These are phyloP conservation scores for Plasmodium inui DNA, from an alignment of 169 alveolate species.

Conservation along the genomic window DNA sequence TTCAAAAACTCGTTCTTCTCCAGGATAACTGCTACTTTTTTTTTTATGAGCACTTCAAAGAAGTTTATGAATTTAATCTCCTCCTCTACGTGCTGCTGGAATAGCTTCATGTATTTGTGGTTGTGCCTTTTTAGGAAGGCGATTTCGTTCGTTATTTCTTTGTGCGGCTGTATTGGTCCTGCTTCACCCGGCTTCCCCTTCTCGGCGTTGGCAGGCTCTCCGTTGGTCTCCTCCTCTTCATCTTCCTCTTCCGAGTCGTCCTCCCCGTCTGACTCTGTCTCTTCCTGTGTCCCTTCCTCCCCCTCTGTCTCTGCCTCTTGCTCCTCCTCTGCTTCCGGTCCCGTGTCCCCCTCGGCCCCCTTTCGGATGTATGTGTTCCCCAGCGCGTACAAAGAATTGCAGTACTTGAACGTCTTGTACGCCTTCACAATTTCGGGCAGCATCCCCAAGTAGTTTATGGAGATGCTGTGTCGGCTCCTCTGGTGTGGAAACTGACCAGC, in stretches of 20 bases:
- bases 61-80: constrained; percentile 57
- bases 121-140: constrained; percentile 26
- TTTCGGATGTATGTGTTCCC: constrained; percentile 22
- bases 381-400: constrained; percentile 30
- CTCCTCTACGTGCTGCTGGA: constrained; percentile 37
- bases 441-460: constrained; percentile 30
- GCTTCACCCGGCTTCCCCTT: neutral
- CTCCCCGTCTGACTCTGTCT: neutral
- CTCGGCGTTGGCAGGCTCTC: neutral
- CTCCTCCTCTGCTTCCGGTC: neutral
- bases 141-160: constrained; percentile 15
- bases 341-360: neutral
- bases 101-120: constrained; percentile 37
- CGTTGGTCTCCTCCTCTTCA: neutral
- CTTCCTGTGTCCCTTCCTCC: too few relatives aligned
- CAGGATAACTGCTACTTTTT: constrained; percentile 27
- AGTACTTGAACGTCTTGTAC: constrained; percentile 53
- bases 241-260: neutral
- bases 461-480: neutral
- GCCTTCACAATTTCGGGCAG: constrained; percentile 61
- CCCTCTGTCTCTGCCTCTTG: neutral
- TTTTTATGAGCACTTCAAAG: constrained; percentile 25
- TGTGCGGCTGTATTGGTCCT: neutral
- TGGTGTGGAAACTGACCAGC: neutral
- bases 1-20: constrained; percentile 54